Percentiles rank a stretch among this genome's conserved stretches.
These are phyloP conservation scores for Coemansia sp. DNA, from an alignment of 192 early-diverging fungal species.

Conservation along the genomic window DNA sequence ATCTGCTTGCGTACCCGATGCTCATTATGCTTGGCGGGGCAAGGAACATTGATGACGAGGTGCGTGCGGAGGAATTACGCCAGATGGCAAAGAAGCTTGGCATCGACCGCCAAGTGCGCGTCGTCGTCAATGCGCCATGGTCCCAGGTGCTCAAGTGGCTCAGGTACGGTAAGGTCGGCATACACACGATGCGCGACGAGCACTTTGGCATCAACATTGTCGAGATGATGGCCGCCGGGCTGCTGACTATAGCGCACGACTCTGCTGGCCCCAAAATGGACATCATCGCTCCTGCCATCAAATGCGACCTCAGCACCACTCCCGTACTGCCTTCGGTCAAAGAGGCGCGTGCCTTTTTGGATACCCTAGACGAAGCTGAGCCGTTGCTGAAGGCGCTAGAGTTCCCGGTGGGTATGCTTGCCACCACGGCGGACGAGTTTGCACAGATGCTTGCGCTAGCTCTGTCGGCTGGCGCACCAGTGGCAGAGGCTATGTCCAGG, in stretches of 20 bases:
- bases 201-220: slow-evolving; percentile 99
- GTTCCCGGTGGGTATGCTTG: slow-evolving; percentile 63
- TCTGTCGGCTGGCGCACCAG: slow-evolving; percentile 48
- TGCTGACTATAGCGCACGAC: slow-evolving; percentile 47
- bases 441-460: slow-evolving; percentile 51
- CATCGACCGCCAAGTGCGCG: slow-evolving; percentile 68
- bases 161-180: slow-evolving; percentile 64
- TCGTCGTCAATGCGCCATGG: slow-evolving; percentile 84
- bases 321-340: slow-evolving; percentile 2
- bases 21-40: slow-evolving; percentile 86
- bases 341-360: slow-evolving; percentile 12
- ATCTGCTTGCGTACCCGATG: slow-evolving; percentile 21
- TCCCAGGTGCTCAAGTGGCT: slow-evolving; percentile 64
- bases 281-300: slow-evolving; percentile 42
- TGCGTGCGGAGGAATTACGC: slow-evolving; percentile 62
- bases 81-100: slow-evolving; percentile 53
- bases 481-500: slow-evolving; percentile 56
- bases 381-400: not conserved
- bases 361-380: slow-evolving; percentile 31
- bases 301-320: not conserved
- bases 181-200: slow-evolving; percentile 98
- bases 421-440: slow-evolving; percentile 63
- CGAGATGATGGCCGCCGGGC: slow-evolving; percentile 85
- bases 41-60: slow-evolving; percentile 76
- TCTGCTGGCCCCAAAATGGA: slow-evolving; percentile 51